A percentile compares a stretch with the other conserved stretches of the same genome.
phyloP scores from a whole-genome alignment of 768 basidiomycete genomes.

The Suillus variegatus region DNA sequence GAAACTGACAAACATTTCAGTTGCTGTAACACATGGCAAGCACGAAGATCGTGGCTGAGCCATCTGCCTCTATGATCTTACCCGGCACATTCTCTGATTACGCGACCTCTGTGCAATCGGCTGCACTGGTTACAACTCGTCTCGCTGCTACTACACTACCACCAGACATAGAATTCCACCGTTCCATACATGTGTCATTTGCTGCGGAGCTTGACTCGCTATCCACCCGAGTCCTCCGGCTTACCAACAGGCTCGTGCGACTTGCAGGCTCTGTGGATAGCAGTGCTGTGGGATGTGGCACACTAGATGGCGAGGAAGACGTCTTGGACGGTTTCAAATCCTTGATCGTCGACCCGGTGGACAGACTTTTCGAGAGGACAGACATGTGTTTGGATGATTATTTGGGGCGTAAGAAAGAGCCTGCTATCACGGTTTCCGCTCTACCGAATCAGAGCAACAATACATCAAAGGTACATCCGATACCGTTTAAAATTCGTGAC shows the following conservation, averaged over 20 bases:
- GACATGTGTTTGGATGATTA: conserved; percentile 84
- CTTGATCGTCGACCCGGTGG: conserved; percentile 80
- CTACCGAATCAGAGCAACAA: conserved; percentile 21
- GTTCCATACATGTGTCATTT: conserved; percentile 75
- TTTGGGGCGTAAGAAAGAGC: conserved; percentile 67
- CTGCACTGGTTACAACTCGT: conserved; percentile 65
- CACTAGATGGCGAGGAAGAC: conserved; percentile 71
- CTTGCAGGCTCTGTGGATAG: conserved; percentile 48
- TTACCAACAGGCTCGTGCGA: conserved; percentile 65
- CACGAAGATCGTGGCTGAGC: neutral
- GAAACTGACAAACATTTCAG: neutral
- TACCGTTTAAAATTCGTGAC: neutral
- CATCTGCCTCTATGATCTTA: conserved; percentile 15
- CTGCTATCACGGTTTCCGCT: conserved; percentile 61
- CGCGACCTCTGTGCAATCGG: conserved; percentile 57
- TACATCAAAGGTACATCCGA: conserved; percentile 32
- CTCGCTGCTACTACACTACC: conserved; percentile 61
- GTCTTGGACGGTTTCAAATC: conserved; percentile 81
- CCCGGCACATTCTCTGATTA: conserved; percentile 48
- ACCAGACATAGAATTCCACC: conserved; percentile 83
- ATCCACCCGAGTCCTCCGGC: conserved; percentile 61
- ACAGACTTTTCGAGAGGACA: conserved; percentile 81
- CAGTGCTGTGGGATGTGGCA: conserved; percentile 33
- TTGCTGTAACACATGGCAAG: conserved; percentile 1
- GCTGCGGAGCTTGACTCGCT: conserved; percentile 71